These are phyloP conservation scores for Flaveria linearis DNA, from an alignment of 129 eudicot genomes.

Conservation along the genomic window DNA sequence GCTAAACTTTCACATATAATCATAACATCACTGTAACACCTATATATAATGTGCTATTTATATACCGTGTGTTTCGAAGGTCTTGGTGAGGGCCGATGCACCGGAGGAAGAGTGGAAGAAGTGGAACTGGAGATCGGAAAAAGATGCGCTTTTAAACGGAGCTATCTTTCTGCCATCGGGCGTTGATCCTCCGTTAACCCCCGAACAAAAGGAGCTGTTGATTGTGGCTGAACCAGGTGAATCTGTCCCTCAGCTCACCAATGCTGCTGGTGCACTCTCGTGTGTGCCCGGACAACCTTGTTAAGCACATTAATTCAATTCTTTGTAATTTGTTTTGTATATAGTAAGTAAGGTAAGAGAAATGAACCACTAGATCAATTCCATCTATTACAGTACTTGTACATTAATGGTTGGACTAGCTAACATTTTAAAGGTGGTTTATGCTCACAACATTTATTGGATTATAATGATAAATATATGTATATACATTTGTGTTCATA, in stretches of 20 bases:
- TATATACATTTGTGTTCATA: neutral
- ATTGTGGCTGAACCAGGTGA: constrained; percentile 32
- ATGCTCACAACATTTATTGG: neutral
- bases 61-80: neutral
- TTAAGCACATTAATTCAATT: neutral
- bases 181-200: constrained; percentile 10
- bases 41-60: neutral
- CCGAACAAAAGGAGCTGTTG: constrained; percentile 4
- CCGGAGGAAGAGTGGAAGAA: constrained; percentile 12
- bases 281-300: constrained; percentile 29
- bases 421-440: neutral
- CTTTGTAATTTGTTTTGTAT: neutral
- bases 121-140: constrained; percentile 52
- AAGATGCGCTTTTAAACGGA: constrained; percentile 43
- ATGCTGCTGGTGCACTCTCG: constrained; percentile 31
- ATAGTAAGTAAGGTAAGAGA: neutral
- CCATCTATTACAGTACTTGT: neutral
- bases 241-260: constrained; percentile 30
- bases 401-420: neutral
- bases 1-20: neutral
- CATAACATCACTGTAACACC: neutral
- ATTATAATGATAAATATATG: neutral
- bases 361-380: neutral
- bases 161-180: constrained; percentile 40
- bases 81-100: constrained; percentile 6